These are phyloP conservation scores for Phytophthora foliorum DNA, from an alignment of 352 stramenopile species.

Conservation along the genomic window DNA sequence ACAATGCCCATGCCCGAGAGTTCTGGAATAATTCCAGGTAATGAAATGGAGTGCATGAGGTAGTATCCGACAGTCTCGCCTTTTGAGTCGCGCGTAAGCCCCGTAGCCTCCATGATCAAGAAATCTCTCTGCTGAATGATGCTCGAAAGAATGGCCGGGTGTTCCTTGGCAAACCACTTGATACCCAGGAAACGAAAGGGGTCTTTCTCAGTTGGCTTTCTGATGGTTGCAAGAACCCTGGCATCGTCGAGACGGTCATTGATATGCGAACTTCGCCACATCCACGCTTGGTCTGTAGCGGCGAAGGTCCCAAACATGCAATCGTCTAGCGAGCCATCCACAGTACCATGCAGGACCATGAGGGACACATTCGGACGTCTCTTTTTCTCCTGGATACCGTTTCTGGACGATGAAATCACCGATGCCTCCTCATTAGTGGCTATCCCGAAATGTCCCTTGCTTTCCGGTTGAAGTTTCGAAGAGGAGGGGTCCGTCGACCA, in stretches of 20 bases:
- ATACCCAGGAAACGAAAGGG: conserved; percentile 59
- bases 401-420: neutral
- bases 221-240: conserved; percentile 48
- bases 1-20: conserved; percentile 54
- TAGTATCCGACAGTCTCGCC: conserved; percentile 55
- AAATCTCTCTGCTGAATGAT: conserved; percentile 60
- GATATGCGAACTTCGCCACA: conserved; percentile 49
- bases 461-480: conserved; percentile 13
- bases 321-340: conserved; percentile 58
- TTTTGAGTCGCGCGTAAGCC: conserved; percentile 43
- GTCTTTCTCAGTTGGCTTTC: conserved; percentile 40
- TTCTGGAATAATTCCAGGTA: conserved; percentile 41
- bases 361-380: conserved; percentile 42
- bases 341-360: conserved; percentile 43
- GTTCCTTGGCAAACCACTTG: conserved; percentile 69
- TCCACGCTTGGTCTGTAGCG: conserved; percentile 49
- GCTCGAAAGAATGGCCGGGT: conserved; percentile 44
- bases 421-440: conserved; percentile 4
- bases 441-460: neutral
- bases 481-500: neutral
- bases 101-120: conserved; percentile 57
- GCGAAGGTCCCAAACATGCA: conserved; percentile 54
- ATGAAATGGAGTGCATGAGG: conserved; percentile 61
- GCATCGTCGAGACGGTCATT: conserved; percentile 63
- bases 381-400: conserved; percentile 30